phyloP scores from a whole-genome alignment of 176 grass and related monocot species.

The Olyra latifolia region DNA sequence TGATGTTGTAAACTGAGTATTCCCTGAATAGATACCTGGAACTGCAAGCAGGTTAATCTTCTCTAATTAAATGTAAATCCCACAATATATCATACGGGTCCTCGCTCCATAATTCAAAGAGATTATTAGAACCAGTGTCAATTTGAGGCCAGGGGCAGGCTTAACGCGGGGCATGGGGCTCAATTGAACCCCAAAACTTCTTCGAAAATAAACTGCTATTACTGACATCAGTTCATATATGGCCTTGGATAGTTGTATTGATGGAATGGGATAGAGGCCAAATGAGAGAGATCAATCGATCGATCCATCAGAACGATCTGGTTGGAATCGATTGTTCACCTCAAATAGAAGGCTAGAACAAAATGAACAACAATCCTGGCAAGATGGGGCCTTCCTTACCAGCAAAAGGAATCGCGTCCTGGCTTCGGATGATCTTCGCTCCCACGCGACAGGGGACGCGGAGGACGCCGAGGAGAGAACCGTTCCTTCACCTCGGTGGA shows the following conservation, averaged over 20 bases:
- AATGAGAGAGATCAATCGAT: no score
- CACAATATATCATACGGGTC: neutral
- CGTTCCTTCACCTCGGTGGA: neutral
- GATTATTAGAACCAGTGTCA: neutral
- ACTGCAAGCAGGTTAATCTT: neutral
- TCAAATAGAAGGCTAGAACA: neutral
- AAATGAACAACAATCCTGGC: neutral
- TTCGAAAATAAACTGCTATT: neutral
- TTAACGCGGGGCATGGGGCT: neutral
- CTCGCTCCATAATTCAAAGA: neutral
- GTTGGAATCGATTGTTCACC: neutral
- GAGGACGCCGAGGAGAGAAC: neutral
- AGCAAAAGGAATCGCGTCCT: neutral
- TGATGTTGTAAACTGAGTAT: neutral
- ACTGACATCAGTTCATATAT: no score
- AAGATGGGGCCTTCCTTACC: slow-evolving; percentile 18
- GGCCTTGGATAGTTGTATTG: neutral
- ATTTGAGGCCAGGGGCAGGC: neutral
- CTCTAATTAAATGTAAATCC: neutral
- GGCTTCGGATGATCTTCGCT: neutral
- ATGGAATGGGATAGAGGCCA: neutral
- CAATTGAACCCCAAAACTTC: neutral
- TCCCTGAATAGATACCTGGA: neutral
- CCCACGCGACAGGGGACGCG: neutral
- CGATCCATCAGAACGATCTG: neutral